Evolutionary conservation across 2,329 filamentous ascomycete genomes (phyloP), one percentile per base, ranked within the genome.

Genomic region (Colletotrichum karsti): DNA sequence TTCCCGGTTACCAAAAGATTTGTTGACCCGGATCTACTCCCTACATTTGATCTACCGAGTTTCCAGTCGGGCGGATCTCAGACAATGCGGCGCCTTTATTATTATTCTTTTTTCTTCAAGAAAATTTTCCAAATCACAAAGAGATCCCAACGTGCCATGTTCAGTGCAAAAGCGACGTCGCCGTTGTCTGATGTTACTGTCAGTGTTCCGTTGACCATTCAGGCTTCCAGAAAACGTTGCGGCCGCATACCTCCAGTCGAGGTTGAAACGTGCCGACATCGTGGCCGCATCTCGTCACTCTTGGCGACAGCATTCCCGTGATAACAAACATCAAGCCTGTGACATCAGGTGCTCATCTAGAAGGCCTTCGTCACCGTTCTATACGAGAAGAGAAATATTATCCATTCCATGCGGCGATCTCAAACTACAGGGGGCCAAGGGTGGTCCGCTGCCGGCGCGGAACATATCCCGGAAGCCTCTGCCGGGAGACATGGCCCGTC

Each of bases 11-110:
- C 15, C n/a, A 44, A 54, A 54, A 48, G 20, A 48, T 42, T 22
- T 54, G 46, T 67, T 58, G 41, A 67, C 64, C 53, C 64, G 35
- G 44, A 28, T 48, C 24, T 33, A 15, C 59, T 63, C 64, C 64
- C 64, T 67, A 46, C 53, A 57, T 64, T 57, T 37, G 61, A 64
- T 67, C 64, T 64, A 64, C 63, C 61, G 60, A 42, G 60, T 58
- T 46, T 28, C 55, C 26, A 48, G 28, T 15, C 35, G 37, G 58
- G 44, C 35, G 55, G 28, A 67, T 64, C 44, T 58, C 30, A 67
- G 64, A 67, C 60, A 67, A 24, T 18, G 39, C 30, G 39, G 39
- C 53, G 44, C 30, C 60, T 54, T 54, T 33, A 46, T 63, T 64
- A 39, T 58, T 54, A 5, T 59, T 64, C 30, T 63, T 57, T 57